Evolutionary conservation across 805 yeast genomes (phyloP), one percentile per base, ranked within the genome.

Genomic region (Metschnikowia gelsemii): DNA sequence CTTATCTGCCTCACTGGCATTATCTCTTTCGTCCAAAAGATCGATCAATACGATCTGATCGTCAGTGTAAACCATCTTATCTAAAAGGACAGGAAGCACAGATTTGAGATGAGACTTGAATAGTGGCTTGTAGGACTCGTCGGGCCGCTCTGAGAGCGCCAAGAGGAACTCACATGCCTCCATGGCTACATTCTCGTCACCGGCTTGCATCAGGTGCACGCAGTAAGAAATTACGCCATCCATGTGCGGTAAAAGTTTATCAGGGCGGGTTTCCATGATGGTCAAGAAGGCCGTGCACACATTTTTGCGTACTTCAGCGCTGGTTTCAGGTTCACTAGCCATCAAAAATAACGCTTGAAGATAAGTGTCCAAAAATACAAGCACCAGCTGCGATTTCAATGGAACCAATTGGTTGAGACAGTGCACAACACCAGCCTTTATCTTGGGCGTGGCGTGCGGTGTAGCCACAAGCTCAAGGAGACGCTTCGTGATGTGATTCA

Each of bases 131-230:
- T 59, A 50, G 4, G 47, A 47, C 29, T 35, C 37, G 17, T 48
- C 48, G 16, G 47, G 42, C 41, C 41, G 46, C 39, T 66, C 70
- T 2, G 88, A 82, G 40, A 91, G 71, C 1, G 86, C 80, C 32
- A 91, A 74, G 45, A 93, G 66, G 54, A 93, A 89, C 64, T 93
- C 98, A 61, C 96, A 88, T 2, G 96, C 97, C 59, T 90, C 96
- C 42, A 90, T 69, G 0, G 96, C 84, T 23, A 88, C 95, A 40
- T 75, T 82, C 51, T 85, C 90, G 47, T 82, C 82, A 12, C 51
- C 32, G 45, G 75, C 77, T 42, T 75, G 75, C 66, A 91, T 79
- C 45, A 89, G 77, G 64, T 89, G 96, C 37, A 88, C 63, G 55
- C 90, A 81, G 66, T 85, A 93, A 49, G 80, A 78, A 29, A 91